Conservation (phyloP, 2,329 filamentous ascomycete species). For the Talaromyces piceae region DNA sequence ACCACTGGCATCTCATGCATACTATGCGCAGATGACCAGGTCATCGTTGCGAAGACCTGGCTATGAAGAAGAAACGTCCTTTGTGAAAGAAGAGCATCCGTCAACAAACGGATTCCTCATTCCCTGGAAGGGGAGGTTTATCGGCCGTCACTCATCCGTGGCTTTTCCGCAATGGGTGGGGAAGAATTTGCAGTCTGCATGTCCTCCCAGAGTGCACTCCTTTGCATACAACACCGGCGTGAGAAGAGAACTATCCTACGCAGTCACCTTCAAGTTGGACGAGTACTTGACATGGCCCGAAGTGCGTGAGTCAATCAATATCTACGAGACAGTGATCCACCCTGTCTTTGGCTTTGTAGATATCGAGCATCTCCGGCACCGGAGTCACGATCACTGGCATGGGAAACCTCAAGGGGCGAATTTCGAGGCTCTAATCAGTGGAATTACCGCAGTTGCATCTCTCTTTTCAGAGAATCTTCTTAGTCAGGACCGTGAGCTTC, state of each 20-base stretch:
- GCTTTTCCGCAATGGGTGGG: constrained; percentile 28
- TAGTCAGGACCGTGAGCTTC: constrained; percentile 18
- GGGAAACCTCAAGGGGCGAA: constrained; percentile 17
- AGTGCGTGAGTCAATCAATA: constrained; percentile 19
- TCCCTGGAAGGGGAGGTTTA: constrained; percentile 24
- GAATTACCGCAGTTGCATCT: constrained; percentile 26
- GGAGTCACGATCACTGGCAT: constrained; percentile 25
- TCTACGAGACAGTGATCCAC: constrained; percentile 24
- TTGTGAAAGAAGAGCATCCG: background rate
- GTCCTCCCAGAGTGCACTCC: constrained; percentile 30
- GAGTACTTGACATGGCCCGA: constrained; percentile 19
- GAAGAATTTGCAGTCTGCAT: constrained; percentile 22
- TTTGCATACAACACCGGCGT: constrained; percentile 30
- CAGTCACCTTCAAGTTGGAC: constrained; percentile 16
- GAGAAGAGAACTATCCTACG: constrained; percentile 20
- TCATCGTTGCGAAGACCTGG: background rate
- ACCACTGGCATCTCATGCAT: background rate
- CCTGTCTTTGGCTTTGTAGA: constrained; percentile 27
- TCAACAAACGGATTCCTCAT: constrained; percentile 19
- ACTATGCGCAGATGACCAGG: background rate
- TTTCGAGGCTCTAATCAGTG: constrained; percentile 27
- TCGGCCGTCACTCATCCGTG: constrained; percentile 24
- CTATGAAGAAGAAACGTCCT: constrained; percentile 2
- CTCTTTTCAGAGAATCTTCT: constrained; percentile 21
- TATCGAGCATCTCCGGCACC: constrained; percentile 16